Base-by-base conservation (phyloP, 352 stramenopile species). In the Pythium rishiriense region DNA sequence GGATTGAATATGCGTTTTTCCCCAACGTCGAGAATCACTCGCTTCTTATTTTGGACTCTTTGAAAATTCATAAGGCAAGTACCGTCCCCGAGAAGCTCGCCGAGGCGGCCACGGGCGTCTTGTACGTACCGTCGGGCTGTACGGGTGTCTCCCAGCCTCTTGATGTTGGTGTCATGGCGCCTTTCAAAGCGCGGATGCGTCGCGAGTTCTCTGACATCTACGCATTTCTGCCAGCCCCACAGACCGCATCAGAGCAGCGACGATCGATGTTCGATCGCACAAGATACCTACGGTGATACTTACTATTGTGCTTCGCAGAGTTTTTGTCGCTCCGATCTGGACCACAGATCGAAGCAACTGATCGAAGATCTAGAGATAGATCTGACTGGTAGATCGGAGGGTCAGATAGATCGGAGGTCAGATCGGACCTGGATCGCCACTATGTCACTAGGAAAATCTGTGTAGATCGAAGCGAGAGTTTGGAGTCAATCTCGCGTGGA, bases 341-440 rank as follows among this genome's bases (percentile, higher is more conserved):
- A 51, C 45, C 21, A 26, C 9, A 51, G 15, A 51, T 51, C 45
- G 17, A 17, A 28, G 45, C 45, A 51, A 51, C 24, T 29, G 45
- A 51, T 51, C 45, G 45, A 51, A 51, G 45, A 51, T 28, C n/a
- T 51, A 51, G 15, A 51, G 11, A 17, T 51, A 51, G 45, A 51
- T 51, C 45, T 17, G 45, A 51, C 24, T n/a, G 45, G 45, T 51
- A 31, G 24, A 51, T 51, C 45, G 5, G 45, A 51, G 45, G 21
- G 45, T 28, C 15, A 31, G 45, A 28, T 51, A 25, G 17, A 51
- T 51, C 45, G 45, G 21, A 46, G 45, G 45, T 51, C 21, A 51
- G 45, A 51, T 51, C 45, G 45, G 45, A 51, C 5, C n/a, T 51
- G 4, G 45, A 29, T 17, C 15, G 21, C 45, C n/a, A 51, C 45